Base-by-base conservation (phyloP, 2,329 filamentous ascomycete genomes). In the Nothopassalora personata region DNA sequence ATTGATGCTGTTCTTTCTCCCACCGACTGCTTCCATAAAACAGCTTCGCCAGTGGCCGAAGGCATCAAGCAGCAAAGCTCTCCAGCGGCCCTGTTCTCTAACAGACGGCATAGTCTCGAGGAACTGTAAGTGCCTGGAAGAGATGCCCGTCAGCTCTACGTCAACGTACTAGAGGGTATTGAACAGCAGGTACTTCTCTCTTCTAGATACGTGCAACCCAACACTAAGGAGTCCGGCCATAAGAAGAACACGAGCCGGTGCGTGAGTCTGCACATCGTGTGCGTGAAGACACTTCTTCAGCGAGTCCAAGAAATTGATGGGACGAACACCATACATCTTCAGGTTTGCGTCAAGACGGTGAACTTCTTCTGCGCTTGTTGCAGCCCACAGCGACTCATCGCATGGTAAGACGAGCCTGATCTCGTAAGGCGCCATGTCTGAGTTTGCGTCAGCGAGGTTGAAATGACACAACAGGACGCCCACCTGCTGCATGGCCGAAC, bases 131-230 rank as follows among this genome's bases (percentile, higher is more conserved):
- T 97, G 92, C 5, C 36, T 39, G 36, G 11, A 13, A 34, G 11
- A 34, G 8, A 34, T 23, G 23, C 23, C 23, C 1, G 23, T 23
- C 23, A 23, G 23, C 23, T 23, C 23, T 23, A 23, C 23, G 23
- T 23, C 23, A 23, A 23, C 23, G 1, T 23, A 23, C 23, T 23
- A 3, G 1, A 23, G 23, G 23, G 23, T 23, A 23, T 3, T 13
- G 11, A 34, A 34, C 33, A 13, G 11, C 33, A 34, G 8, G 33
- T 34, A 34, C 15, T 96, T 82, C 72, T 97, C 93, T 69, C 92
- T 83, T 70, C 96, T 92, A 71, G 95, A 92, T 87, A 97, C 93
- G 72, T 97, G 92, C 89, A 91, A 97, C 67, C 89, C 93, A 30
- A 97, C 91, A 64, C 90, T 96, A 10, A 97, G 79, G 23, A 97